Percentiles rank a stretch among this genome's conserved stretches.
phyloP scores from a whole-genome alignment of 2,329 filamentous ascomycete species.

The Phialocephala sp. region DNA sequence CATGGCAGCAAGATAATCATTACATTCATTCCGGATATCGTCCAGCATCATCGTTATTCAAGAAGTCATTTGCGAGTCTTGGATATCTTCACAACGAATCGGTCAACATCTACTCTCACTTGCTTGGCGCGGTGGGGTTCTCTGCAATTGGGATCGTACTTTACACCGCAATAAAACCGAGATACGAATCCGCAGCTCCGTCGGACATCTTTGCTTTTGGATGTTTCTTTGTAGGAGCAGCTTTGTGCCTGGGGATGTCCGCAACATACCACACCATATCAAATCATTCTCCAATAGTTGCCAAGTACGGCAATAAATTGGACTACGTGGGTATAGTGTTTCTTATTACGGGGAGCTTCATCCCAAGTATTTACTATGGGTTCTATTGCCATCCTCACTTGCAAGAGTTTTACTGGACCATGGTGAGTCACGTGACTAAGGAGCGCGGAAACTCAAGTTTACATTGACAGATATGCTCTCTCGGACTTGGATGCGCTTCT shows the following conservation, averaged over 20 bases:
- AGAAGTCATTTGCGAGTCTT: conserved; percentile 61
- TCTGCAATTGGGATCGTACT: conserved; percentile 57
- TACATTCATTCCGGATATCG: conserved; percentile 72
- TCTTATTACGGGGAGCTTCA: conserved; percentile 88
- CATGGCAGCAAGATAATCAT: conserved; percentile 68
- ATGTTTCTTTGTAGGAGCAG: conserved; percentile 80
- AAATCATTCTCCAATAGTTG: conserved; percentile 82
- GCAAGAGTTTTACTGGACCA: conserved; percentile 74
- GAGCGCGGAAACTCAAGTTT: neutral
- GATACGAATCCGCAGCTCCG: conserved; percentile 66
- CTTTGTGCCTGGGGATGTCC: conserved; percentile 78
- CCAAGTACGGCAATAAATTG: conserved; percentile 86
- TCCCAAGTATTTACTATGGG: conserved; percentile 87
- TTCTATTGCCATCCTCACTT: conserved; percentile 73
- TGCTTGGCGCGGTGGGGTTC: conserved; percentile 68
- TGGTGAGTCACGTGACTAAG: conserved; percentile 57
- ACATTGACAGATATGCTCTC: conserved; percentile 68
- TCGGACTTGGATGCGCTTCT: conserved; percentile 76
- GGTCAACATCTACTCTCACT: conserved; percentile 75
- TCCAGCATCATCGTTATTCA: conserved; percentile 64
- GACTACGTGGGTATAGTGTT: conserved; percentile 95
- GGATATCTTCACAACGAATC: conserved; percentile 66
- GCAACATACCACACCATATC: conserved; percentile 83
- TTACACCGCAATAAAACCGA: conserved; percentile 62
- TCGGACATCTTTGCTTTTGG: conserved; percentile 74